Evolutionary conservation across 2,329 filamentous ascomycete species (phyloP), one percentile per base, ranked within the genome.

Genomic region (Emericellopsis cladophorae): DNA sequence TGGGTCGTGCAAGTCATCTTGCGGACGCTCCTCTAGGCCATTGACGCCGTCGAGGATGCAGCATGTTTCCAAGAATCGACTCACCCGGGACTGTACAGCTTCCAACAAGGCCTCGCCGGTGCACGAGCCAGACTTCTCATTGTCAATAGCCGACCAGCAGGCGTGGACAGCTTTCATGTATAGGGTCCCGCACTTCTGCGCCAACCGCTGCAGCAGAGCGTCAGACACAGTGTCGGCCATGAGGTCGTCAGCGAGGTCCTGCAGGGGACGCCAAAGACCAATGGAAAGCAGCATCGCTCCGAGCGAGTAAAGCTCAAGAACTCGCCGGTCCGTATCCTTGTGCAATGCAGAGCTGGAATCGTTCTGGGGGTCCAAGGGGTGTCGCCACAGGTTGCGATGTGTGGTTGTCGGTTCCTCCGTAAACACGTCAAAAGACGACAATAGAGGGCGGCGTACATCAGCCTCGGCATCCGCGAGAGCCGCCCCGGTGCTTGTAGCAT

Each of bases 381-480:
- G 82, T n/a, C 75, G 72, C 14, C 62, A 62, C 2, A 61, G 53
- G 7, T 58, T 57, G 9, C 42, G 41, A n/a, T 40, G 42, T 2
- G 43, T 8, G 1, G 45, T 21, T 10, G 49, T 41, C 0, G 40
- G 36, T 15, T 56, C 55, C 16, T 61, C 59, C 0, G 56, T 46
- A 52, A 89, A 90, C 4, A 88, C 59, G 47, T 89, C 83, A 49
- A 86, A 89, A 0, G 81, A 81, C 1, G 81, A 81, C 35, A 88
- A 63, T 4, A 85, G 70, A 2, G 84, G 84, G 8, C 76, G 70
- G 18, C 82, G 70, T 38, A 88, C 68, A 42, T 85, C 78, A 14
- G 78, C 65, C 34, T 74, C 64, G 1, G 62, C 59, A 2, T 55
- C 60, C 16, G 60, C 67, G 37, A 57, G 58, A 15, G 55, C 37